phyloP scores from a whole-genome alignment of 1,284 basidiomycete genomes.

The Papiliotrema nemorosa region DNA sequence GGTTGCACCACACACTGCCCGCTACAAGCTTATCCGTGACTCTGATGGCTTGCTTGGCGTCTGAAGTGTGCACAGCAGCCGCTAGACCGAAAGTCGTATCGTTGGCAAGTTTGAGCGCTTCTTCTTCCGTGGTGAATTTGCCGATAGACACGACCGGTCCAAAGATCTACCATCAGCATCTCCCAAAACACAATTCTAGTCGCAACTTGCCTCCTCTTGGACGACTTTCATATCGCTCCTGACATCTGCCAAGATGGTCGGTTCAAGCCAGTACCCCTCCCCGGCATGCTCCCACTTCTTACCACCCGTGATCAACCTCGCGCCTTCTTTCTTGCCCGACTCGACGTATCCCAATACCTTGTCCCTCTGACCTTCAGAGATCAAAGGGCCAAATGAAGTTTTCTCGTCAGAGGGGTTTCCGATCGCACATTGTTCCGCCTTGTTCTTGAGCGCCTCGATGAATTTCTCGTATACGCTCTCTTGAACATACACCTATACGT shows the following conservation, averaged over 20 bases:
- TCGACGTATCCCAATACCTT: slow-evolving; percentile 87
- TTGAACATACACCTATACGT: slow-evolving; percentile 64
- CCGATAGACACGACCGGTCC: slow-evolving; percentile 51
- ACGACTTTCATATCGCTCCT: slow-evolving; percentile 37
- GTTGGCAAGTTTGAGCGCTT: slow-evolving; percentile 68
- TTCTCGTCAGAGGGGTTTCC: slow-evolving; percentile 71
- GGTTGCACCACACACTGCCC: slow-evolving; percentile 79
- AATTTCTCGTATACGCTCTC: slow-evolving; percentile 82
- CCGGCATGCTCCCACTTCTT: slow-evolving; percentile 45
- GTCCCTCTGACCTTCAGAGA: slow-evolving; percentile 81
- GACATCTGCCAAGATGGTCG: slow-evolving; percentile 47
- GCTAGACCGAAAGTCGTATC: slow-evolving; percentile 81
- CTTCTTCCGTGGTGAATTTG: slow-evolving; percentile 48
- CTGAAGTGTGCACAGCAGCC: slow-evolving; percentile 81
- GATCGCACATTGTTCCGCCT: slow-evolving; percentile 65
- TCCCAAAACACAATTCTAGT: background rate
- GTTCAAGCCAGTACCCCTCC: slow-evolving; percentile 47
- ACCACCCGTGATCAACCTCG: slow-evolving; percentile 74
- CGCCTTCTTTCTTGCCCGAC: slow-evolving; percentile 77
- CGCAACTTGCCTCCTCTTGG: slow-evolving; percentile 36
- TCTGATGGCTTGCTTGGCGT: slow-evolving; percentile 81
- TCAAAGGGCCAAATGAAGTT: slow-evolving; percentile 75
- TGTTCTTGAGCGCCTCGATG: slow-evolving; percentile 62
- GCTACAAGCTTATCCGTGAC: slow-evolving; percentile 77
- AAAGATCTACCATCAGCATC: slow-evolving; percentile 45